phyloP scores from a whole-genome alignment of 176 grass and related monocot genomes.

The Puya raimondii region DNA sequence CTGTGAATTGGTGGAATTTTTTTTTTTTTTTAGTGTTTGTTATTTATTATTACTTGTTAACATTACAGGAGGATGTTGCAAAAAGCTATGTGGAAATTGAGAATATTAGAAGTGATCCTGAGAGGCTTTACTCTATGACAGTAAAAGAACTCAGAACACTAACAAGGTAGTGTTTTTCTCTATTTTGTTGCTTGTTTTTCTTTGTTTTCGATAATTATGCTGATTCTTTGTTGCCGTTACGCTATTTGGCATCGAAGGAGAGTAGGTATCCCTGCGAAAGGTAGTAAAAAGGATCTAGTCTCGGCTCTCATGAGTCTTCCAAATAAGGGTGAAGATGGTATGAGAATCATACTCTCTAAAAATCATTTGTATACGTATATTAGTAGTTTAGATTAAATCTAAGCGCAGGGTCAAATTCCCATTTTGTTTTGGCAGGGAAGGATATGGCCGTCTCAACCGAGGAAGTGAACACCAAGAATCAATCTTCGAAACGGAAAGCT shows the following conservation, averaged over 20 bases:
- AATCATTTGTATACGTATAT: background rate
- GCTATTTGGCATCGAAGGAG: conserved; percentile 35
- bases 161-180: conserved; percentile 33
- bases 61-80: conserved; percentile 40
- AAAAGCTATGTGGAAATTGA: conserved; percentile 37
- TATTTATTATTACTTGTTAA: conserved; percentile 11
- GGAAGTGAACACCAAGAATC: conserved; percentile 3
- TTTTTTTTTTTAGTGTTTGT: conserved; percentile 1
- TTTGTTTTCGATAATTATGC: conserved; percentile 3
- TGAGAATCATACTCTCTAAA: conserved; percentile 7
- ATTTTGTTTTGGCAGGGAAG: conserved; percentile 34
- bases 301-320: conserved; percentile 44
- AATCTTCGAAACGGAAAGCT: conserved; percentile 58
- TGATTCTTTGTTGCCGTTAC: conserved; percentile 2
- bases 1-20: background rate
- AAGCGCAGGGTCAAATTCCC: background rate
- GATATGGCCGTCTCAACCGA: conserved; percentile 19
- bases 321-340: conserved; percentile 36
- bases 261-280: conserved; percentile 47
- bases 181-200: conserved; percentile 7
- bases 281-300: conserved; percentile 78
- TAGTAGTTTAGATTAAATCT: background rate
- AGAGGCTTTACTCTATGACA: conserved; percentile 63
- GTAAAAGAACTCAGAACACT: conserved; percentile 69
- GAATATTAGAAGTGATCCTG: conserved; percentile 39